Evolutionary conservation across 345 rosid species (phyloP).

Genomic region (Salix suchowensis): DNA sequence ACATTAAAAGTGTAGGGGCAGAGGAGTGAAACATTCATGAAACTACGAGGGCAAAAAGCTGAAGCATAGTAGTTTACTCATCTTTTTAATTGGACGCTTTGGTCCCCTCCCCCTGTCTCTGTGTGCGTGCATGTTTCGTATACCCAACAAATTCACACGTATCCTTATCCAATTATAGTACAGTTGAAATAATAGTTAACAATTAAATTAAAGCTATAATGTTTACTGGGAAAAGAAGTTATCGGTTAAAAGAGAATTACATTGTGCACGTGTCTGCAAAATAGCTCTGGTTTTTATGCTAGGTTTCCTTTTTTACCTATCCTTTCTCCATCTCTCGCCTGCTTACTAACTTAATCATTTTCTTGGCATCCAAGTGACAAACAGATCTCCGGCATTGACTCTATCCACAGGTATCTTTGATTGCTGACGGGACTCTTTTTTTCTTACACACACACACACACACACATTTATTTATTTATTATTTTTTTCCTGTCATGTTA

Average conservation of each 20-base stretch:
- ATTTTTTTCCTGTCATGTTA: background rate
- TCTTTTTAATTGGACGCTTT: constrained; percentile 8
- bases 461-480: background rate
- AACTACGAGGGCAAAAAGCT: too few species aligned
- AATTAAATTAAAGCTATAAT: background rate
- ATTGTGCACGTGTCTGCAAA: background rate
- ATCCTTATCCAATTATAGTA: background rate
- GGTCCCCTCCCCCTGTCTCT: constrained; percentile 7
- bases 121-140: background rate
- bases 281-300: constrained; percentile 15
- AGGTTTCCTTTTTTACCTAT: constrained; percentile 13
- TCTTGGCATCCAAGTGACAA: constrained; percentile 18
- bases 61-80: background rate
- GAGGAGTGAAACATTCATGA: too few species aligned
- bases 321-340: constrained; percentile 6
- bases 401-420: constrained; percentile 31
- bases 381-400: constrained; percentile 59
- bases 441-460: background rate
- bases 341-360: background rate
- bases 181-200: background rate
- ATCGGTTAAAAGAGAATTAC: constrained; percentile 18
- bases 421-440: background rate
- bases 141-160: background rate
- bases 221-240: constrained; percentile 33
- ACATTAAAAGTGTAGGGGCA: too few species aligned